Conservation (phyloP, 2,329 filamentous ascomycete genomes). For the Shiraia bambusicola region DNA sequence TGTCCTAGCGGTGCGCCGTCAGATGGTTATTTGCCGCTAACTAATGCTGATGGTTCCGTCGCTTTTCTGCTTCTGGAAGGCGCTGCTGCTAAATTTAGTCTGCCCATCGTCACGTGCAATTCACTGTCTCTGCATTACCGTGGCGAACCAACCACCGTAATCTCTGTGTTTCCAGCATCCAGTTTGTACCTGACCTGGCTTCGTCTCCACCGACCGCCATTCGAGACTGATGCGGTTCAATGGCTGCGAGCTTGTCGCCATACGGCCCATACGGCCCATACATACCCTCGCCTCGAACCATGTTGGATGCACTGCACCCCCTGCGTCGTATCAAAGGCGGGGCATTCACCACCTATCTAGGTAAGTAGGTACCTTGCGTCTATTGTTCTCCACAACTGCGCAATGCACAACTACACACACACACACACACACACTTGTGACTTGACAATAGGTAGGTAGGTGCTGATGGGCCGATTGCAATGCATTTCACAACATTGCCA, state of each 20-base stretch:
- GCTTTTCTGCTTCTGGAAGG: not conserved
- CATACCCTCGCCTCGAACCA: too few relatives aligned
- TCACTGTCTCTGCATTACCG: not conserved
- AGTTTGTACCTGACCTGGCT: slow-evolving; percentile 1
- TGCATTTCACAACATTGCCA: not conserved
- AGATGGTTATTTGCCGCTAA: slow-evolving; percentile 6
- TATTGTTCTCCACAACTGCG: too few relatives aligned
- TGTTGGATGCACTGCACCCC: too few relatives aligned
- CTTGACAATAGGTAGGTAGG: too few relatives aligned
- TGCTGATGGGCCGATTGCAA: too few relatives aligned
- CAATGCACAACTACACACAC: too few relatives aligned
- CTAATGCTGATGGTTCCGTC: slow-evolving; percentile 3
- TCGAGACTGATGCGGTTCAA: slow-evolving; percentile 5
- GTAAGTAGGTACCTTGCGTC: too few relatives aligned
- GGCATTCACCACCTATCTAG: slow-evolving; percentile 2
- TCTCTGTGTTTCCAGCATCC: not conserved
- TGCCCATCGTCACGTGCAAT: slow-evolving; percentile 4
- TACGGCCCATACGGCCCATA: not conserved
- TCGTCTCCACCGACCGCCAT: not conserved
- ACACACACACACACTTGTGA: too few relatives aligned
- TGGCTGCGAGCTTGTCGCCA: not conserved
- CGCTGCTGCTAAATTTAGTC: slow-evolving; percentile 3
- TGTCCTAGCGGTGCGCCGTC: not conserved
- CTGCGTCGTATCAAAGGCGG: slow-evolving; percentile 4
- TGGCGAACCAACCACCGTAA: too few relatives aligned